Base-by-base conservation (phyloP, 1,284 basidiomycete species). In the Hypsizygus ulmarius region DNA sequence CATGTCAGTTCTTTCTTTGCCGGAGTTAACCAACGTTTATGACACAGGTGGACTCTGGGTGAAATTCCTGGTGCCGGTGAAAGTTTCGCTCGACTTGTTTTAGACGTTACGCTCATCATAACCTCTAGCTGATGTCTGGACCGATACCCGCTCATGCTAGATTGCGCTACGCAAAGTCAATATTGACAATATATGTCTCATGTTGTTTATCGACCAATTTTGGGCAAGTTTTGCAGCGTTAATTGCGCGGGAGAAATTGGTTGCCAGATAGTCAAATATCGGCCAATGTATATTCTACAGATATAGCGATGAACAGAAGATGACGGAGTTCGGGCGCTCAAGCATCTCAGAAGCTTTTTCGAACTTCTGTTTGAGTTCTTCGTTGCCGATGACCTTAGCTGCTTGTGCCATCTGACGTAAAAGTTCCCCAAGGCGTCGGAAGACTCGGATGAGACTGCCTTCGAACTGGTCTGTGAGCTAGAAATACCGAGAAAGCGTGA, bases 401-500 rank as follows among this genome's bases (percentile, higher is more conserved):
- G 96, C 96, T 61, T 87, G 81, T 4, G 84, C 83, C 94, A 99
- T 97, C 69, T 99, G 97, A 33, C 96, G 81, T 21, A 99, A 77
- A 29, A 99, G 80, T 69, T 99, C 97, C 54, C 95, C 92, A 25
- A 99, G 70, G 9, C 97, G 82, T 42, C 97, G 77, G 75, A 99
- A 97, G 5, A 93, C 93, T 48, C 96, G 87, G 62, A 97, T 97
- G 27, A 97, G 74, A 49, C 86, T 93, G 32, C 96, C 96, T 64
- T 99, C 97, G 59, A 99, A 99, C 49, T 95, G 89, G 65, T 97
- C 96, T 1, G 95, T 96, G 61, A 94, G 75, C 90, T 95, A 58
- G 18, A 45, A 37, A 45, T 41, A 35, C 15, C 14, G 28, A 19
- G 34, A 11, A 35, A 47, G 15, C 44, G 45, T 28, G n/a, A 35